phyloP scores from a whole-genome alignment of 2,329 filamentous ascomycete species.

The Ilyonectria destructans region DNA sequence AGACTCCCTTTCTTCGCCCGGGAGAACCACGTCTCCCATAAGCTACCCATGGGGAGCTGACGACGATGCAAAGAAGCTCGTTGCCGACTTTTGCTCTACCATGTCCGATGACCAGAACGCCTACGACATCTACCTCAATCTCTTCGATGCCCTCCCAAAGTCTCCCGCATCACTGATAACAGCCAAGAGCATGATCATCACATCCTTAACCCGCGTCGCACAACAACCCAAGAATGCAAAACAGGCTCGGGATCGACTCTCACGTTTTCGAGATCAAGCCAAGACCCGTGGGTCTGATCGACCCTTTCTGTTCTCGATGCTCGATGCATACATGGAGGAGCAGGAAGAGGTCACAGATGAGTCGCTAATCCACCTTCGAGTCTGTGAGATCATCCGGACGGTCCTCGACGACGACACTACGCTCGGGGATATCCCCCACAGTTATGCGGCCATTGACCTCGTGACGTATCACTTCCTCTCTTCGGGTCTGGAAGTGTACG shows the following conservation, averaged over 20 bases:
- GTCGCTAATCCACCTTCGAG: constrained; percentile 6
- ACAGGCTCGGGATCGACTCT: constrained; percentile 36
- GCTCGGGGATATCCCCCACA: constrained; percentile 31
- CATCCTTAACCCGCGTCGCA: constrained; percentile 42
- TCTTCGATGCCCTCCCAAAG: constrained; percentile 30
- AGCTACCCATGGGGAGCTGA: constrained; percentile 36
- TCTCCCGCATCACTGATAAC: constrained; percentile 4
- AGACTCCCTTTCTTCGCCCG: neutral
- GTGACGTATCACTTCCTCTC: constrained; percentile 43
- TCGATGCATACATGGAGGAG: constrained; percentile 38
- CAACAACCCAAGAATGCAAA: constrained; percentile 37
- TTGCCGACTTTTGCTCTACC: constrained; percentile 47
- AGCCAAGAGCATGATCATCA: constrained; percentile 36
- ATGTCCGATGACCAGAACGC: constrained; percentile 48
- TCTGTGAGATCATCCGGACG: constrained; percentile 28
- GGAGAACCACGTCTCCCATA: neutral
- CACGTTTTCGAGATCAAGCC: constrained; percentile 14
- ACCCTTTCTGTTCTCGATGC: constrained; percentile 40
- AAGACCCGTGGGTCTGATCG: constrained; percentile 3
- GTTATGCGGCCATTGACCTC: constrained; percentile 42
- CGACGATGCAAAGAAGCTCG: constrained; percentile 41
- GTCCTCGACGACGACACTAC: constrained; percentile 29
- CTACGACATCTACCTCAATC: constrained; percentile 38
- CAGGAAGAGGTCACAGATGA: constrained; percentile 29
- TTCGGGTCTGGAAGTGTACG: constrained; percentile 42